Percentiles rank a stretch among this genome's conserved stretches.
Conservation (phyloP, 1,139 yeast species). For the Magnusiomyces ingens region DNA sequence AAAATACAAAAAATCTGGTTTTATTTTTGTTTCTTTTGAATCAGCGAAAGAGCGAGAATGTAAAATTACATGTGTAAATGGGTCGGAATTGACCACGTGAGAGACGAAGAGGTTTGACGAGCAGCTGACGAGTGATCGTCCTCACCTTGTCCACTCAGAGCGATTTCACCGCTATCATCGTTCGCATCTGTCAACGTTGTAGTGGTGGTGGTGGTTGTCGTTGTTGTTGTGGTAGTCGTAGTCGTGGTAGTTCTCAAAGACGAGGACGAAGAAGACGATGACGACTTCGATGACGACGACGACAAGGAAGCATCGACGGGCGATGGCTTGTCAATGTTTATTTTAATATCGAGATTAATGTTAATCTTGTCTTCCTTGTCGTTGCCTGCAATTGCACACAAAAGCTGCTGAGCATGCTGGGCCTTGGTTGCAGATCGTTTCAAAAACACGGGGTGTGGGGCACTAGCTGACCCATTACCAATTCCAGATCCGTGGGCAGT, state of each 20-base stretch:
- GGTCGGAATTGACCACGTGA: constrained; percentile 1
- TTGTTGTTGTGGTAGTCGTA: constrained; percentile 1
- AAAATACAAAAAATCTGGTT: background rate
- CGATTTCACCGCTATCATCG: background rate
- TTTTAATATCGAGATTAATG: background rate
- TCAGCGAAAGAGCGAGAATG: too few relatives aligned
- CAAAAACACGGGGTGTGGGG: too few relatives aligned
- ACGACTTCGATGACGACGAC: background rate
- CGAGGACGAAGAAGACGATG: background rate
- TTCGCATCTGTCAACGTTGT: background rate
- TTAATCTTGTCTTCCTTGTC: background rate
- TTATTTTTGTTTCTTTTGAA: too few relatives aligned
- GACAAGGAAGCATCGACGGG: background rate
- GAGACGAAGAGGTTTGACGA: background rate
- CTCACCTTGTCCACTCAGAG: background rate
- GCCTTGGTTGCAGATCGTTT: too few relatives aligned
- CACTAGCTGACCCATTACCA: too few relatives aligned
- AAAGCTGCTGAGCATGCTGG: too few relatives aligned
- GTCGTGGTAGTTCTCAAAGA: background rate
- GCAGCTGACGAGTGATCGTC: background rate
- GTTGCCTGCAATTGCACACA: too few relatives aligned
- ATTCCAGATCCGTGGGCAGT: too few relatives aligned
- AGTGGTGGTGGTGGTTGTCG: background rate
- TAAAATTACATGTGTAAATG: background rate
- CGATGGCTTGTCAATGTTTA: background rate